Conservation (phyloP, 2,329 filamentous ascomycete genomes). For the Penicillium oxalicum region DNA sequence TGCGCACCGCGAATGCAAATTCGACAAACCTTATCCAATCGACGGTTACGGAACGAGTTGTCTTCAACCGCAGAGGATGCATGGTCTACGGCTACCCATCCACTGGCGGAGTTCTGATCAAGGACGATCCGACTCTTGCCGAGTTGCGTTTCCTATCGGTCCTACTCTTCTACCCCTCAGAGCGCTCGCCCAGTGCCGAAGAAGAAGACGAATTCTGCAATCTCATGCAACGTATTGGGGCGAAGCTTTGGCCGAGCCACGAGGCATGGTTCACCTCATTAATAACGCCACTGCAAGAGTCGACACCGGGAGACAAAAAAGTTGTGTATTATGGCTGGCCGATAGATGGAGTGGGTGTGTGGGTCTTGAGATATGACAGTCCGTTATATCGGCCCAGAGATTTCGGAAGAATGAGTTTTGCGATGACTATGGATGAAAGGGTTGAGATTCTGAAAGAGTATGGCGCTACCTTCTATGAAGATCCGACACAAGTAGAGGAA, state of each 20-base stretch:
- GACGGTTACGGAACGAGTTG: slow-evolving; percentile 8
- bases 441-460: slow-evolving; percentile 15
- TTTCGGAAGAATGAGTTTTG: slow-evolving; percentile 14
- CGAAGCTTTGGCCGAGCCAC: slow-evolving; percentile 10
- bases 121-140: slow-evolving; percentile 8
- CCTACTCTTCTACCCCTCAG: slow-evolving; percentile 5
- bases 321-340: slow-evolving; percentile 12
- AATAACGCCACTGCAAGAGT: slow-evolving; percentile 1
- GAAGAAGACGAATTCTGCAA: slow-evolving; percentile 8
- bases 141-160: slow-evolving; percentile 14
- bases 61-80: slow-evolving; percentile 6
- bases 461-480: slow-evolving; percentile 14
- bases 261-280: slow-evolving; percentile 3
- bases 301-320: slow-evolving; percentile 10
- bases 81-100: slow-evolving; percentile 14
- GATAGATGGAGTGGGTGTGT: slow-evolving; percentile 13
- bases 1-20: neutral
- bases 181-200: slow-evolving; percentile 4
- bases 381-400: neutral
- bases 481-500: slow-evolving; percentile 16
- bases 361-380: slow-evolving; percentile 13
- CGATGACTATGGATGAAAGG: slow-evolving; percentile 15
- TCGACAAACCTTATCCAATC: slow-evolving; percentile 3
- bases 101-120: slow-evolving; percentile 11
- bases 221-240: slow-evolving; percentile 12